A percentile compares a stretch with the other conserved stretches of the same genome.
phyloP scores from a whole-genome alignment of 495 filamentous ascomycete species.

The Immersiella caudata region DNA sequence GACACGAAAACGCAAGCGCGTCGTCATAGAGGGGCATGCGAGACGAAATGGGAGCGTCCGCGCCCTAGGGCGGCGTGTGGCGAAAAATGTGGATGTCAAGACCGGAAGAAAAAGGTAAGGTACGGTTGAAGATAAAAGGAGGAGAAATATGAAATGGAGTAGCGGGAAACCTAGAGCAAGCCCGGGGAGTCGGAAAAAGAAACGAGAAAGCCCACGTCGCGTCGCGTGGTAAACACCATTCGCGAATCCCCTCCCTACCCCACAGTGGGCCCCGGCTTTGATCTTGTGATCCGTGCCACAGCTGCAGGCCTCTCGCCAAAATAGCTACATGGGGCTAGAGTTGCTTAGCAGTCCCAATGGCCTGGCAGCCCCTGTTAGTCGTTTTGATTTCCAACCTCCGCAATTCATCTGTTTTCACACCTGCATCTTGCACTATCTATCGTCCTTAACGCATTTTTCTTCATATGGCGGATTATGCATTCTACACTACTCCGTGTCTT shows the following conservation, averaged over 20 bases:
- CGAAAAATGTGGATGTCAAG: not conserved
- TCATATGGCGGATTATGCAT: no score
- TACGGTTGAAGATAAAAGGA: not conserved
- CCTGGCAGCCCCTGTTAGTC: not conserved
- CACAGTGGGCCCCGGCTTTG: not conserved
- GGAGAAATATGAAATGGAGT: no score
- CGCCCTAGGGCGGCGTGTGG: not conserved
- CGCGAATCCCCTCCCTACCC: not conserved
- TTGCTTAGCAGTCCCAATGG: not conserved
- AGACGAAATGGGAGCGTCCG: not conserved
- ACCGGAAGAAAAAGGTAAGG: not conserved
- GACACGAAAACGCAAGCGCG: slow-evolving; percentile 1
- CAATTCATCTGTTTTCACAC: no score
- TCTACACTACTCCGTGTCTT: no score
- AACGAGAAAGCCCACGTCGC: not conserved
- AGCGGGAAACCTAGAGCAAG: not conserved
- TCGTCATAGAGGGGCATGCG: not conserved
- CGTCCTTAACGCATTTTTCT: no score
- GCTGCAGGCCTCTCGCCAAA: not conserved
- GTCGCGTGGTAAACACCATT: not conserved
- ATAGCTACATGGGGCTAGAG: not conserved
- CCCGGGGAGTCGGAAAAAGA: not conserved
- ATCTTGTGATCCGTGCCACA: not conserved
- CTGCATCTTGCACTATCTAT: no score
- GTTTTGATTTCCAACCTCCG: no score